Percentiles rank a stretch among this genome's conserved stretches.
phyloP scores from a whole-genome alignment of 176 grass and related monocot species.

The Dactylis glomerata region DNA sequence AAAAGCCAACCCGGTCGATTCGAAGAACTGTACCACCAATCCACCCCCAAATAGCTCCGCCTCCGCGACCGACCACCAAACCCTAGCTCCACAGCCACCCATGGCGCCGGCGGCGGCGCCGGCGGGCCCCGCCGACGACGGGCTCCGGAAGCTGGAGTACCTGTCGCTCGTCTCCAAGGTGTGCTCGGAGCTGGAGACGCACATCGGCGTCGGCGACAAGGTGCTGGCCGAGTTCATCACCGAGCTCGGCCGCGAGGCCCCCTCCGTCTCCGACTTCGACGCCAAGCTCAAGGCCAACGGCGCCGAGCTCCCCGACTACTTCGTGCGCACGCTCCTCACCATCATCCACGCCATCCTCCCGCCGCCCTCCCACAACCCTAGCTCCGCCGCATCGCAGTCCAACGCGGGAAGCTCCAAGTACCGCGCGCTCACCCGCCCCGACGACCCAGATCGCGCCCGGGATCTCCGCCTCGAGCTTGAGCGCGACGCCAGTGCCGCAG shows the following conservation, averaged over 20 bases:
- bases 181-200: slow-evolving; percentile 69
- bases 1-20: too few species aligned
- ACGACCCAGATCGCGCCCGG: slow-evolving; percentile 60
- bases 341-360: slow-evolving; percentile 91
- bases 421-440: slow-evolving; percentile 59
- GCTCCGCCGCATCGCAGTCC: slow-evolving; percentile 20
- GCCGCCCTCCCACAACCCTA: slow-evolving; percentile 31
- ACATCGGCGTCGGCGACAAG: slow-evolving; percentile 73
- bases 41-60: not conserved
- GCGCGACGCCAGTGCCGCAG: slow-evolving; percentile 45
- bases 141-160: slow-evolving; percentile 69
- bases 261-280: slow-evolving; percentile 56
- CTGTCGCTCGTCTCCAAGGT: slow-evolving; percentile 74
- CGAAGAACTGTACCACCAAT: not conserved
- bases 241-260: slow-evolving; percentile 54
- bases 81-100: slow-evolving; percentile 15
- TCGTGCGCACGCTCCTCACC: slow-evolving; percentile 74
- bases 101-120: slow-evolving; percentile 31
- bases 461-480: slow-evolving; percentile 74
- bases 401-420: slow-evolving; percentile 35
- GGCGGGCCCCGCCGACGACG: slow-evolving; percentile 33
- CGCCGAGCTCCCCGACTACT: slow-evolving; percentile 72
- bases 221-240: slow-evolving; percentile 86
- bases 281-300: slow-evolving; percentile 61
- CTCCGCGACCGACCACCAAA: slow-evolving; percentile 9